Conservation (phyloP, 2,329 filamentous ascomycete species). For the Penicillium sp. region DNA sequence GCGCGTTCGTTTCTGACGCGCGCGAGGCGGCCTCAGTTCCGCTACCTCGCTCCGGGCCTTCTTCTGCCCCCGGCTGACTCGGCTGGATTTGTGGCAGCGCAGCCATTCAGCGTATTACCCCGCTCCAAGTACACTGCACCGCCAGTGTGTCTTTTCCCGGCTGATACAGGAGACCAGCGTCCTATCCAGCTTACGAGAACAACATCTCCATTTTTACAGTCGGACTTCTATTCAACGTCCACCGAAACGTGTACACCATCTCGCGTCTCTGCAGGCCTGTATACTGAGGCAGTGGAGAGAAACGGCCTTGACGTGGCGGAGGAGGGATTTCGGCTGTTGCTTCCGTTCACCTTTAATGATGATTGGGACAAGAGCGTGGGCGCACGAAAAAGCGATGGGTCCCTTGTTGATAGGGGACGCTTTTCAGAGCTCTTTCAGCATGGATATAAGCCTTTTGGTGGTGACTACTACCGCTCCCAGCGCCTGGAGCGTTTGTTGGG, state of each 20-base stretch:
- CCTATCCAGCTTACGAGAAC: slow-evolving; percentile 19
- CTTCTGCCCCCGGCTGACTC: slow-evolving; percentile 15
- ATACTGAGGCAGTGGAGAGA: slow-evolving; percentile 28
- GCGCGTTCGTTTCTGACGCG: slow-evolving; percentile 20
- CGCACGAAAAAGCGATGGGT: slow-evolving; percentile 28
- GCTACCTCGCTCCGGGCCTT: slow-evolving; percentile 15
- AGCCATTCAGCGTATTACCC: not conserved
- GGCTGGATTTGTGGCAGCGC: not conserved
- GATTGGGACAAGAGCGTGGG: slow-evolving; percentile 17
- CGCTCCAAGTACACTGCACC: slow-evolving; percentile 13
- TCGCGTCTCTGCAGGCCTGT: slow-evolving; percentile 22
- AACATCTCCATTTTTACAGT: slow-evolving; percentile 14
- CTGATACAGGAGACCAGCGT: slow-evolving; percentile 18
- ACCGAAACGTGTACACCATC: slow-evolving; percentile 16
- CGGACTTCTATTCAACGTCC: slow-evolving; percentile 14
- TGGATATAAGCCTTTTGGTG: slow-evolving; percentile 34
- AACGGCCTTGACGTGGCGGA: slow-evolving; percentile 22
- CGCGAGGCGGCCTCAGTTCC: slow-evolving; percentile 20
- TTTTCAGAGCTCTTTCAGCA: slow-evolving; percentile 34
- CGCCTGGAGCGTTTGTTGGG: slow-evolving; percentile 25
- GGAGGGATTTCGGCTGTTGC: slow-evolving; percentile 29
- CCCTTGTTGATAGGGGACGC: slow-evolving; percentile 11
- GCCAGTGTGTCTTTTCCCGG: slow-evolving; percentile 30
- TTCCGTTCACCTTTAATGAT: slow-evolving; percentile 13
- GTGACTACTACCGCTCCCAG: slow-evolving; percentile 27